Evolutionary conservation across 2,329 filamentous ascomycete species (phyloP).

Genomic region (Zarea fungicola): DNA sequence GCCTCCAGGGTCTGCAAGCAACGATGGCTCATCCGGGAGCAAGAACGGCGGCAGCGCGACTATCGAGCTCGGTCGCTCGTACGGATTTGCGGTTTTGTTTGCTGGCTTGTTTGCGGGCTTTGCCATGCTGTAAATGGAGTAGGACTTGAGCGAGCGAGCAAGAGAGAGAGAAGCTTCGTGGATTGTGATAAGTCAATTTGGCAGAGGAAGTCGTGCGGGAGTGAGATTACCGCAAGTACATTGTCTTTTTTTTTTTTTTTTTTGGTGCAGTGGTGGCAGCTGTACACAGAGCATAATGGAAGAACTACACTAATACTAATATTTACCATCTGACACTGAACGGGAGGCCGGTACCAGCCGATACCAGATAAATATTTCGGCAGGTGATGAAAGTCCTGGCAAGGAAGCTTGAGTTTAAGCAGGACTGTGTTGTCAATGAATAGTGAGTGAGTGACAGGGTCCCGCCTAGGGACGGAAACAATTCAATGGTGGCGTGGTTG

Average conservation of each 20-base stretch:
- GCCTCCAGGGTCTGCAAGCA: constrained; percentile 16
- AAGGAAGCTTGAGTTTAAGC: too few relatives aligned
- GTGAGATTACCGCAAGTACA: too few relatives aligned
- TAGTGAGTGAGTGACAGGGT: too few relatives aligned
- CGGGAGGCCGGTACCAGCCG: background rate
- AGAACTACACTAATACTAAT: constrained; percentile 10
- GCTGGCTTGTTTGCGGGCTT: constrained; percentile 36
- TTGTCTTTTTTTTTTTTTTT: background rate
- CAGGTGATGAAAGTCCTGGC: too few relatives aligned
- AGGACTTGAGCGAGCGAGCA: background rate
- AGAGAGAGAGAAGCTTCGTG: background rate
- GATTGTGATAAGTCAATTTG: too few relatives aligned
- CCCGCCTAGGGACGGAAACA: too few relatives aligned
- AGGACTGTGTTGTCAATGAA: too few relatives aligned
- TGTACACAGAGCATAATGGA: background rate
- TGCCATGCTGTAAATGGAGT: constrained; percentile 31
- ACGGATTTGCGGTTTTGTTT: constrained; percentile 34
- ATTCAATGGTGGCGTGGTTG: too few relatives aligned
- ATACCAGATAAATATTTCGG: background rate
- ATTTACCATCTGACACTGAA: background rate
- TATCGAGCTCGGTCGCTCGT: constrained; percentile 31
- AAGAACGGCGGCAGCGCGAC: constrained; percentile 25
- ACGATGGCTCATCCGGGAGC: background rate
- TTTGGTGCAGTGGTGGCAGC: background rate
- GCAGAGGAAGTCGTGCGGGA: too few relatives aligned